phyloP scores from a whole-genome alignment of 495 filamentous ascomycete species.

The Pseudomonodictys pantanalensis region DNA sequence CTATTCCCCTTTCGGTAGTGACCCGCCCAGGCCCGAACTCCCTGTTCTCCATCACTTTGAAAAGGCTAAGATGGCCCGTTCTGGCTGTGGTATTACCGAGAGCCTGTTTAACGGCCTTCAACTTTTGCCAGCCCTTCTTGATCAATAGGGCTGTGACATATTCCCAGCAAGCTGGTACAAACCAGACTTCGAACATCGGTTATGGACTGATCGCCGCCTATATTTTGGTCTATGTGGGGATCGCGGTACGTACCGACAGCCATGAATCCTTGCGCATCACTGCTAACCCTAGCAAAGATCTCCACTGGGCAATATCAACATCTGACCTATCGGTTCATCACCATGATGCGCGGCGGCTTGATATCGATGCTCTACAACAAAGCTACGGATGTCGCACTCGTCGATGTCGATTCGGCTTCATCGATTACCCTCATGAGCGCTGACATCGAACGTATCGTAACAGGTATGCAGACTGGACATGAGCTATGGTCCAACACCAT shows the following conservation, averaged over 20 bases:
- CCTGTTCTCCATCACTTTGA: slow-evolving; percentile 49
- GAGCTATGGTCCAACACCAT: slow-evolving; percentile 53
- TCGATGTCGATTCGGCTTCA: slow-evolving; percentile 49
- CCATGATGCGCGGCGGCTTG: slow-evolving; percentile 59
- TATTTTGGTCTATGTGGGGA: slow-evolving; percentile 57
- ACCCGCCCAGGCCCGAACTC: slow-evolving; percentile 40
- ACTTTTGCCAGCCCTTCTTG: slow-evolving; percentile 63
- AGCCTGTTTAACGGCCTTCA: slow-evolving; percentile 56
- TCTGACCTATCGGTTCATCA: slow-evolving; percentile 55
- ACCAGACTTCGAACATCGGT: slow-evolving; percentile 46
- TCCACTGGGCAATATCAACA: slow-evolving; percentile 56
- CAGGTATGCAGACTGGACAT: slow-evolving; percentile 42
- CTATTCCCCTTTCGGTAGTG: slow-evolving; percentile 5
- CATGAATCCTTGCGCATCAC: neutral
- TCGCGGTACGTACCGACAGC: slow-evolving; percentile 46
- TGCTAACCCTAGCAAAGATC: slow-evolving; percentile 15
- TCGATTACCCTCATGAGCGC: slow-evolving; percentile 62
- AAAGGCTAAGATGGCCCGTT: slow-evolving; percentile 46
- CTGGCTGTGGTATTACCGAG: slow-evolving; percentile 50
- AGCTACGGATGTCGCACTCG: slow-evolving; percentile 47
- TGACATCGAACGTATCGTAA: slow-evolving; percentile 46
- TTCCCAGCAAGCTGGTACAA: slow-evolving; percentile 45
- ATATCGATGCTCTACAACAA: slow-evolving; percentile 57
- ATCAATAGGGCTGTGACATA: slow-evolving; percentile 53
- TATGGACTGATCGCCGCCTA: slow-evolving; percentile 67